Evolutionary conservation across 441 rosid species (phyloP), one percentile per base, ranked within the genome.

Genomic region (Erodium trifolium): DNA sequence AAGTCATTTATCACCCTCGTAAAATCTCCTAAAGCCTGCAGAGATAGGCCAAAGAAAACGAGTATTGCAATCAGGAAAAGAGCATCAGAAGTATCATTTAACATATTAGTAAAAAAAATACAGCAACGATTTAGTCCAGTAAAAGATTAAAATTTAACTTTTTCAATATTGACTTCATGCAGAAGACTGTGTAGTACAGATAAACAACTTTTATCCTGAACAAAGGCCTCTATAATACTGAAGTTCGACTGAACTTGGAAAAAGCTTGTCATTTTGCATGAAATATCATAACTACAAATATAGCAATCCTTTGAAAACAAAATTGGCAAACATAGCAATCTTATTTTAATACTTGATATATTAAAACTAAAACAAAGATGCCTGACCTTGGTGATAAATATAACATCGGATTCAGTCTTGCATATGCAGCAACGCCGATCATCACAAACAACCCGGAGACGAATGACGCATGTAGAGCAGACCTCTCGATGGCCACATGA

Each of bases 401-500:
- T 75, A 31, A 67, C 66, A 35, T 67, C 49, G 71, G 70, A 55
- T 70, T 77, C 79, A 11, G 75, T 68, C 80, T 77, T 78, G 75
- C 83, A 78, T 29, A 79, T 53, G 75, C 78, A 75, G 65, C 81
- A 79, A 29, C 70, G 67, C 27, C 63, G 66, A 59, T 76, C 80
- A 31, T 74, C 57, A 74, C 83, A 77, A 49, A 79, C 73, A 74
- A 81, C 81, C 11, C 87, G 82, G 69, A 83, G 85, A 43, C 83
- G 85, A 70, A 80, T 68, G 45, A 83, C 71, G 67, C 85, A 83
- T 27, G 82, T 79, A 34, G 82, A 79, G 79, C 85, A 83, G 63
- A 83, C 85, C 59, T 83, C 87, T 59, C 80, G 73, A 76, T 83
- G 87, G 39, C 87, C 83, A 65, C 83, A 81, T 17, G 73, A 69